Conservation (phyloP, 495 filamentous ascomycete genomes). For the Evernia prunastri region DNA sequence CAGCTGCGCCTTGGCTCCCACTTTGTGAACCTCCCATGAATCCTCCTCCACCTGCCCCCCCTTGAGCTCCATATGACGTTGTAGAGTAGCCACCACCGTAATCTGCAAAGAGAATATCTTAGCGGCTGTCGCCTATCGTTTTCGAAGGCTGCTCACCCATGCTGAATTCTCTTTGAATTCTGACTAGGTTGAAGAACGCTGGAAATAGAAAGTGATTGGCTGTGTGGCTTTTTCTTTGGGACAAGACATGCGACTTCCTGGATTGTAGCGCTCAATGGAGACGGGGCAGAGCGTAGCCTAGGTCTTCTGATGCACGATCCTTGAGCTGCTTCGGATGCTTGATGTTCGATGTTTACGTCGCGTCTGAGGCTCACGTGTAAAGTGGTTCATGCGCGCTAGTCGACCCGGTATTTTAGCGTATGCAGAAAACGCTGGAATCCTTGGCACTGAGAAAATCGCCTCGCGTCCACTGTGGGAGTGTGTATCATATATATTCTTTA, state of each 20-base stretch:
- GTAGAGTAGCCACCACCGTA: conserved; percentile 43
- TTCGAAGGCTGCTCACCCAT: conserved; percentile 13
- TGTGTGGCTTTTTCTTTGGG: too few relatives aligned
- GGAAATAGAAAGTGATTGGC: too few relatives aligned
- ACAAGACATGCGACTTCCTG: too few relatives aligned
- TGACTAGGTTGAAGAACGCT: not conserved
- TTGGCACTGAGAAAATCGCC: too few relatives aligned
- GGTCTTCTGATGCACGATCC: too few relatives aligned
- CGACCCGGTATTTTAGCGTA: conserved; percentile 7
- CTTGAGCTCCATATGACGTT: conserved; percentile 54
- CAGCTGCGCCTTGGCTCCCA: conserved; percentile 43
- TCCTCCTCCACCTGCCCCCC: conserved; percentile 57
- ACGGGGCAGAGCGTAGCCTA: too few relatives aligned
- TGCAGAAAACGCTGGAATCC: too few relatives aligned
- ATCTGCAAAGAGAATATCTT: conserved; percentile 9
- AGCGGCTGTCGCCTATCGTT: not conserved
- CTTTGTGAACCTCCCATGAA: conserved; percentile 51
- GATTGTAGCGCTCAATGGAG: too few relatives aligned
- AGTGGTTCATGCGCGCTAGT: conserved; percentile 15
- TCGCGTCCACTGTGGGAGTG: too few relatives aligned
- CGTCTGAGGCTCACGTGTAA: conserved; percentile 17
- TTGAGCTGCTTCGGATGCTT: too few relatives aligned
- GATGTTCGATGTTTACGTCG: conserved; percentile 13
- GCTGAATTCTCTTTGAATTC: not conserved
- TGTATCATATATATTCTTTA: too few relatives aligned